Evolutionary conservation across 805 yeast genomes (phyloP), one percentile per base, ranked within the genome.

Genomic region (Candida verbasci): DNA sequence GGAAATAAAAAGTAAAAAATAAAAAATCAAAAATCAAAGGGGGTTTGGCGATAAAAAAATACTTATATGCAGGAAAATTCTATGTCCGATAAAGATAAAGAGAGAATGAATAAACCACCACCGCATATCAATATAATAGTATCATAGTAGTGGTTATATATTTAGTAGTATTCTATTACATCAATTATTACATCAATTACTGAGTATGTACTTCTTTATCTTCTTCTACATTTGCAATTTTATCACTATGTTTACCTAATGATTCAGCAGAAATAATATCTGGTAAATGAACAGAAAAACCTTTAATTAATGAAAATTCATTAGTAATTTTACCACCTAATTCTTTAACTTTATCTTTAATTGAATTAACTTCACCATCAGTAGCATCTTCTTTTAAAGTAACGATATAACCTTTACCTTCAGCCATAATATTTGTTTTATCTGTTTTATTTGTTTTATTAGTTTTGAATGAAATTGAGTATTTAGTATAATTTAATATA

Each of bases 301-400:
- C 88, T 60, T 81, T 82, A 62, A 82, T 79, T 53, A 82, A 63
- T 35, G 69, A 59, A 55, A 70, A 81, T 45, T 81, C 85, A 43
- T 72, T 76, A 34, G 73, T 71, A 52, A 82, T 70, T 36, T 65
- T 67, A 35, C 86, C 87, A 27, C 86, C 86, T 35, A 76, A 49
- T 24, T 72, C 67, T 21, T 52, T 31, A 41, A 80, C 56, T 39
- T 68, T 63, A 35, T 67, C 60, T 51, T 81, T 78, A 60, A 80
- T 52, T 26, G 56, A 29, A 17, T 55, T 43, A 26, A 63, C 49
- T 35, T 70, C 71, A 20, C 60, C 58, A 28, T 64, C 70, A 31
- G 68, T 49, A 39, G 63, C 67, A 18, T 60, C 39, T 20, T 72
- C 77, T 46, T 71, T 68, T 38, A 73, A 65, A 25, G 77, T 71